phyloP scores from a whole-genome alignment of 75 land plant genomes.

The Adiantum capillusveneris region DNA sequence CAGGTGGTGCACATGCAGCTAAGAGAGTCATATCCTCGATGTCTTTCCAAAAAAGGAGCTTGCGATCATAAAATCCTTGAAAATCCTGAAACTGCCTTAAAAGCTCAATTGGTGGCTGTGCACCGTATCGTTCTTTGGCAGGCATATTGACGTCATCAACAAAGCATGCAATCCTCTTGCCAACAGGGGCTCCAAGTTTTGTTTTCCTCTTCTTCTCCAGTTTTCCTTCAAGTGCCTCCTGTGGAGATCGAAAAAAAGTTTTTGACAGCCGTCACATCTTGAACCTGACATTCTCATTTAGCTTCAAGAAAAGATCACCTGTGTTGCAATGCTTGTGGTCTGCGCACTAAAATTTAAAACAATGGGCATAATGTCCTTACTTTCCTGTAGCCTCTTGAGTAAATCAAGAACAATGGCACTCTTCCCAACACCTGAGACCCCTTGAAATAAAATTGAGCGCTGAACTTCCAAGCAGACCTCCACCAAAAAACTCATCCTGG shows the following conservation, averaged over 20 bases:
- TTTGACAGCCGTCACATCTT: no score
- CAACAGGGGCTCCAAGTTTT: slow-evolving; percentile 23
- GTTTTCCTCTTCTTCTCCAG: slow-evolving; percentile 31
- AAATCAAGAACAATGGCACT: slow-evolving; percentile 32
- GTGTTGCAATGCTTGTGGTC: slow-evolving; percentile 35
- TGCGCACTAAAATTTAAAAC: slow-evolving; percentile 36
- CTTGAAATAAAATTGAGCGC: slow-evolving; percentile 23
- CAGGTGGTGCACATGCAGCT: slow-evolving; percentile 34
- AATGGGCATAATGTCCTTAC: slow-evolving; percentile 19
- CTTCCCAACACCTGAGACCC: slow-evolving; percentile 29
- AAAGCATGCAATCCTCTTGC: slow-evolving; percentile 27
- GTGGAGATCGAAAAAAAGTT: no score
- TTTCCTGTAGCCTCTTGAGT: slow-evolving; percentile 14
- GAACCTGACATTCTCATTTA: no score
- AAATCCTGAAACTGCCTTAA: slow-evolving; percentile 30
- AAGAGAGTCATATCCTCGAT: slow-evolving; percentile 31
- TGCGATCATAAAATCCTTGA: slow-evolving; percentile 30
- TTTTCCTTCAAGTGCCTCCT: slow-evolving; percentile 34
- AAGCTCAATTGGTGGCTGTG: slow-evolving; percentile 32
- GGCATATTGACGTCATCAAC: slow-evolving; percentile 40
- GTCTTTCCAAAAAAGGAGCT: slow-evolving; percentile 26
- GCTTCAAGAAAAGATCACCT: slow-evolving; percentile 9
- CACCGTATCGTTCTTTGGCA: slow-evolving; percentile 25
- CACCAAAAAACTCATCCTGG: slow-evolving; percentile 22
- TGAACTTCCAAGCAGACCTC: slow-evolving; percentile 23